A percentile compares a stretch with the other conserved stretches of the same genome.
These are phyloP conservation scores for Coemansia sp. DNA, from an alignment of 192 early-diverging fungal genomes.

Conservation along the genomic window DNA sequence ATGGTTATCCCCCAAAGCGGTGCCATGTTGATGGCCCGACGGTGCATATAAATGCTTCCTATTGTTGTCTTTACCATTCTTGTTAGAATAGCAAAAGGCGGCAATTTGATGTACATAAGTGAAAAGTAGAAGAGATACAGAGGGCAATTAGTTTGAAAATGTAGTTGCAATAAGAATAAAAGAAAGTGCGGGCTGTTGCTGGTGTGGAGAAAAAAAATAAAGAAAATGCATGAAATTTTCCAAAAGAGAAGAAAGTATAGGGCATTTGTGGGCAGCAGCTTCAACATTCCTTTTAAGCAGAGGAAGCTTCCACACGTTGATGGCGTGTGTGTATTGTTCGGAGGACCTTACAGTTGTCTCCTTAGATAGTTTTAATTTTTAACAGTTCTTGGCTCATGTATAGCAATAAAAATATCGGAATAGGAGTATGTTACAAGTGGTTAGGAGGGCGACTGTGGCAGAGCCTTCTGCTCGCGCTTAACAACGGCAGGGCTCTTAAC, in stretches of 20 bases:
- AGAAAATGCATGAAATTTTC: conserved; percentile 5
- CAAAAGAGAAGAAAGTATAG: neutral
- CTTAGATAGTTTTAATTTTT: no score
- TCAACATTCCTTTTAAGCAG: neutral
- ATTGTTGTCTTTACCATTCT: conserved; percentile 22
- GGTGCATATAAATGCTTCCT: conserved; percentile 33
- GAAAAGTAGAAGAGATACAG: conserved; percentile 15
- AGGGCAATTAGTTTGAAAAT: neutral
- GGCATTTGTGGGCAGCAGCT: neutral
- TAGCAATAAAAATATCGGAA: neutral
- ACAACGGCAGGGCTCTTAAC: conserved; percentile 18
- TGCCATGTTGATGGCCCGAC: conserved; percentile 45
- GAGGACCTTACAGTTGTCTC: no score
- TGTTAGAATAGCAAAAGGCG: conserved; percentile 37
- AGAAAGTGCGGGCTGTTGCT: neutral
- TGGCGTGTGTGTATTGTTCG: no score
- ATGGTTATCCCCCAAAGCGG: conserved; percentile 61
- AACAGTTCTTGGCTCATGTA: no score
- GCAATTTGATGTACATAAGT: conserved; percentile 30
- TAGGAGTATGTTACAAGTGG: neutral
- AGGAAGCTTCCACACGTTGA: no score
- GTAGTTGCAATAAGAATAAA: neutral
- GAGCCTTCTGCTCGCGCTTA: neutral
- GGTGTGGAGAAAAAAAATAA: conserved; percentile 12
- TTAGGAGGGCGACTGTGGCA: conserved; percentile 11